A percentile compares a stretch with the other conserved stretches of the same genome.
phyloP scores from a whole-genome alignment of 225 moss, liverwort and hornwort genomes.

The Neckera pumila region DNA sequence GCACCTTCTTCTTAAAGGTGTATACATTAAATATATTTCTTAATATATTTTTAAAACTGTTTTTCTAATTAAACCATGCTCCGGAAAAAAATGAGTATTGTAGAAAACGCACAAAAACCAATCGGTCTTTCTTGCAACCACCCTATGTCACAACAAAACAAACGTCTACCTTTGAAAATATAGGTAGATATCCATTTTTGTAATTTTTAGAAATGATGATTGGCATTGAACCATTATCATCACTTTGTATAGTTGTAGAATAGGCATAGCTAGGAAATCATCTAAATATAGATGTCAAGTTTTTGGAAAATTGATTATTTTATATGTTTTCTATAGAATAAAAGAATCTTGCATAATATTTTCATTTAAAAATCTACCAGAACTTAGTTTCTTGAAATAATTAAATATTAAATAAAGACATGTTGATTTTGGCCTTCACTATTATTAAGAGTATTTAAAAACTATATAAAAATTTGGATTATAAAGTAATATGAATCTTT shows the following conservation, averaged over 20 bases:
- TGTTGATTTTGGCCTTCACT: not conserved
- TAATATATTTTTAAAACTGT: no score
- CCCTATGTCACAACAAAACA: not conserved
- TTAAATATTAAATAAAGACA: not conserved
- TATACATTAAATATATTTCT: no score
- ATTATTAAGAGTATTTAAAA: not conserved
- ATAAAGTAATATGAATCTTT: not conserved
- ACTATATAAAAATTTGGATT: not conserved
- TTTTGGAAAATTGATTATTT: not conserved
- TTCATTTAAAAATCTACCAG: not conserved
- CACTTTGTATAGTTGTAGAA: not conserved
- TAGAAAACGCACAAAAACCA: no score
- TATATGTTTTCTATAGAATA: not conserved
- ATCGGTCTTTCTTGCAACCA: no score
- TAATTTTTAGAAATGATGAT: not conserved
- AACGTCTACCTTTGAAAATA: not conserved
- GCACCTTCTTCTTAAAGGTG: no score
- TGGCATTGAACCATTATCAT: not conserved
- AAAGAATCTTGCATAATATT: not conserved
- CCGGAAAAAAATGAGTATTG: no score
- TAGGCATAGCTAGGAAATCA: not conserved
- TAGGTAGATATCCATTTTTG: not conserved
- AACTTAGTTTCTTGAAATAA: not conserved
- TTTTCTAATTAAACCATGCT: no score
- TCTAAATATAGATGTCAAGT: not conserved